Evolutionary conservation across 352 stramenopile genomes (phyloP).

Genomic region (Phytophthora lateralis): DNA sequence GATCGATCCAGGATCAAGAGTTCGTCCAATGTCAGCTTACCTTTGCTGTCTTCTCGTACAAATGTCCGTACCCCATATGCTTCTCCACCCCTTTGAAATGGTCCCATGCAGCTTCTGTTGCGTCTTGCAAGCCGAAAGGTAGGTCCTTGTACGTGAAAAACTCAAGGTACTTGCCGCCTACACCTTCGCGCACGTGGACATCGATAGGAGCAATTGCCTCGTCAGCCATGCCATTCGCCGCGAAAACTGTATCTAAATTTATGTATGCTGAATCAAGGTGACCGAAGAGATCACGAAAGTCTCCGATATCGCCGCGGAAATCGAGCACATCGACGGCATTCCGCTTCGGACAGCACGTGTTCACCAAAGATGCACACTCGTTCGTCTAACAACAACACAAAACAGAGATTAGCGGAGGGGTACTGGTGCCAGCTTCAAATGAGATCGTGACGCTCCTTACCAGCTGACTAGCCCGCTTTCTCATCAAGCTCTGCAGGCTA

Average conservation of each 20-base stretch:
- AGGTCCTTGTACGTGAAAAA: constrained; percentile 41
- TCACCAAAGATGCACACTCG: constrained; percentile 26
- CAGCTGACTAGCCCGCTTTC: constrained; percentile 25
- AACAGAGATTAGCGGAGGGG: constrained; percentile 1
- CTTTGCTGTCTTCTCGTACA: constrained; percentile 36
- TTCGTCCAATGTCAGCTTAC: constrained; percentile 4
- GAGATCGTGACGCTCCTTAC: constrained; percentile 2
- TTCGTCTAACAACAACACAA: constrained; percentile 14
- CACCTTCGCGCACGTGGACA: constrained; percentile 29
- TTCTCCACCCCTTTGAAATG: constrained; percentile 43
- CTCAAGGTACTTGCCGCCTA: constrained; percentile 31
- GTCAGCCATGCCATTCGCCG: constrained; percentile 20
- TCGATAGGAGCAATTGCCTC: constrained; percentile 19
- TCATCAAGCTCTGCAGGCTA: constrained; percentile 37
- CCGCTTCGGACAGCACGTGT: constrained; percentile 8
- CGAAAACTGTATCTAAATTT: constrained; percentile 26
- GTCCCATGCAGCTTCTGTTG: constrained; percentile 33
- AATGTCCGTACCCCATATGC: constrained; percentile 32
- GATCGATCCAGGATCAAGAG: neutral
- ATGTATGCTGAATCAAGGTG: constrained; percentile 23
- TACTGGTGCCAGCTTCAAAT: no score
- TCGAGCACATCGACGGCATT: constrained; percentile 17
- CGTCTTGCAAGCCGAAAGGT: constrained; percentile 41
- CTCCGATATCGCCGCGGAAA: constrained; percentile 20
- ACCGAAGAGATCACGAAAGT: constrained; percentile 28